These are phyloP conservation scores for Exophiala alcalophila DNA, from an alignment of 2,329 filamentous ascomycete genomes.

Conservation along the genomic window DNA sequence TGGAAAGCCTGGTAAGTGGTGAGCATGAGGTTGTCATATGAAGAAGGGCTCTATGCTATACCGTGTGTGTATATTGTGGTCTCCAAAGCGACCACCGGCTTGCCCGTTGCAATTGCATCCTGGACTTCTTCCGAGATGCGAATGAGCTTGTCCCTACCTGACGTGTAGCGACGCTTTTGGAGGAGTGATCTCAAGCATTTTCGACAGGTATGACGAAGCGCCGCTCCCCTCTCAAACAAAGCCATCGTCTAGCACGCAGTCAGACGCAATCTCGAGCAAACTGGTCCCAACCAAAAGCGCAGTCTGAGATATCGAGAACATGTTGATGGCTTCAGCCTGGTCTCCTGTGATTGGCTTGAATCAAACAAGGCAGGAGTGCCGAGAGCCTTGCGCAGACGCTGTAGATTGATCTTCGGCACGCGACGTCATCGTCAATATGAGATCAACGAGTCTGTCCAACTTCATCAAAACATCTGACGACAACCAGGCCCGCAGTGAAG, in stretches of 20 bases:
- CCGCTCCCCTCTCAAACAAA: constrained; percentile 1
- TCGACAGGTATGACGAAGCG: neutral
- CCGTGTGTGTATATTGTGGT: constrained; percentile 98
- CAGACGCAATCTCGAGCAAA: too few species aligned
- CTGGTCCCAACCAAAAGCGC: too few species aligned
- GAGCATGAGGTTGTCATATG: constrained; percentile 7
- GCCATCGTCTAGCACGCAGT: too few species aligned
- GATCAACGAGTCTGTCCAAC: too few species aligned
- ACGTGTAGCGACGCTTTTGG: constrained; percentile 9
- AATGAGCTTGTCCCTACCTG: constrained; percentile 48
- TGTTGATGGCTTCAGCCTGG: constrained; percentile 4
- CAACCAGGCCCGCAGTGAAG: too few species aligned
- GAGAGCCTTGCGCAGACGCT: too few species aligned
- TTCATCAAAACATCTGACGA: too few species aligned
- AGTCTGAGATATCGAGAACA: too few species aligned
- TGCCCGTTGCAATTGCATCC: constrained; percentile 68
- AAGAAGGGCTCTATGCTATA: constrained; percentile 30
- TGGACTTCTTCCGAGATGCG: constrained; percentile 77
- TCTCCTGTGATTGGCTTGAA: constrained; percentile 2
- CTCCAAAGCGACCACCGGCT: constrained; percentile 88
- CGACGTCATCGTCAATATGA: too few species aligned
- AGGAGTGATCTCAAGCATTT: neutral
- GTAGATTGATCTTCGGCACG: too few species aligned
- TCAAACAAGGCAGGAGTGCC: too few species aligned
- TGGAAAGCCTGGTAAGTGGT: constrained; percentile 56